Evolutionary conservation across 768 basidiomycete genomes (phyloP).

Genomic region (Chalciporus pseudorubinellus): DNA sequence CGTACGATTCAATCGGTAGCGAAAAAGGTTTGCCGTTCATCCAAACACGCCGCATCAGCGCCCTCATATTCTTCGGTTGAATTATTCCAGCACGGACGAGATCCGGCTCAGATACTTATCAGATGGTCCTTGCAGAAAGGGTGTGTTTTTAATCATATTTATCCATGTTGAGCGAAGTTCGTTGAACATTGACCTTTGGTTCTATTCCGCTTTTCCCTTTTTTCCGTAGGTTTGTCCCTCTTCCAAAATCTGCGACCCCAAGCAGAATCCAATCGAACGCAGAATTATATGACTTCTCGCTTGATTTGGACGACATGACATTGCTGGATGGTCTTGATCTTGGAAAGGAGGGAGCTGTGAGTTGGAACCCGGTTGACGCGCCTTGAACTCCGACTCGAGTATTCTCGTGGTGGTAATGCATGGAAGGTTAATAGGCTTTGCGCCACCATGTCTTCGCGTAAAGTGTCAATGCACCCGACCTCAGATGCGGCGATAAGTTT

Average conservation of each 20-base stretch:
- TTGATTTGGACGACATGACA: slow-evolving; percentile 62
- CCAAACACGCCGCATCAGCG: slow-evolving; percentile 1
- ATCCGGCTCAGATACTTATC: slow-evolving; percentile 77
- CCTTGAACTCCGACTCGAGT: slow-evolving; percentile 26
- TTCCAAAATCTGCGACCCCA: slow-evolving; percentile 78
- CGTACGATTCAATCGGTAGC: slow-evolving; percentile 53
- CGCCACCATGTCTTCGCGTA: neutral
- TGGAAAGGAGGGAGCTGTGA: slow-evolving; percentile 69
- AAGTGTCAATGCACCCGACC: neutral
- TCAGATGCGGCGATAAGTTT: no score
- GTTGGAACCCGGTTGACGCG: slow-evolving; percentile 80
- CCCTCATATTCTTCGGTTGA: slow-evolving; percentile 2
- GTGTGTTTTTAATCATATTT: slow-evolving; percentile 39
- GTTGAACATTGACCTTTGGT: neutral
- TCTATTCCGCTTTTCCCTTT: neutral
- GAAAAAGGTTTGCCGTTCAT: slow-evolving; percentile 46
- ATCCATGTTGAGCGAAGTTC: neutral
- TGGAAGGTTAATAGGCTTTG: neutral
- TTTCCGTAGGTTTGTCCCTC: slow-evolving; percentile 61
- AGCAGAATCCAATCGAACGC: slow-evolving; percentile 71
- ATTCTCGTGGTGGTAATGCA: neutral
- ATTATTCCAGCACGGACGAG: slow-evolving; percentile 47
- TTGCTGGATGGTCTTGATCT: slow-evolving; percentile 66
- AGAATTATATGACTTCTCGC: slow-evolving; percentile 72
- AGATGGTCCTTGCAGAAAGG: slow-evolving; percentile 89